These are phyloP conservation scores for Colletotrichum endophyticum DNA, from an alignment of 2,329 filamentous ascomycete species.

Conservation along the genomic window DNA sequence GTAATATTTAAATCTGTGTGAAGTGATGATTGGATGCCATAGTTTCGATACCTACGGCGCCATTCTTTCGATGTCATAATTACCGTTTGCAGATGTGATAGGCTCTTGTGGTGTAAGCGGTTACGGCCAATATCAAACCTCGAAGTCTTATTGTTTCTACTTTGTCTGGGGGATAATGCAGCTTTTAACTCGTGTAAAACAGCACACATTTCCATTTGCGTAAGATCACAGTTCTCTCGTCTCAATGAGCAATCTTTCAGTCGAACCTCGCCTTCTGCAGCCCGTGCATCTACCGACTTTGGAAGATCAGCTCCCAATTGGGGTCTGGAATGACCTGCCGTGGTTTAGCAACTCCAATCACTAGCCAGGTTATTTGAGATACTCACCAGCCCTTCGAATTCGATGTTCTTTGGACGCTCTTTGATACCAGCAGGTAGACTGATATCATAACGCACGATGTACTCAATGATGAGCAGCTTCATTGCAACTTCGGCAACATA, in stretches of 20 bases:
- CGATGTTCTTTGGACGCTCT: not conserved
- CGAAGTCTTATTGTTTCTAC: not conserved
- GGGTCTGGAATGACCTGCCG: not conserved
- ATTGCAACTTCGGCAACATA: not conserved
- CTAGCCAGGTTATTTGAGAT: not conserved
- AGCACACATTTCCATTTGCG: not conserved
- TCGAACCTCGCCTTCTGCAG: not conserved
- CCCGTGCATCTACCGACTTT: not conserved
- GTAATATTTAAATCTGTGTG: not conserved
- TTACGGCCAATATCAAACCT: not conserved
- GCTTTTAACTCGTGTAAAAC: not conserved
- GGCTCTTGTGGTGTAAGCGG: not conserved
- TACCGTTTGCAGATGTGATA: not conserved
- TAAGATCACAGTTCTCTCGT: not conserved
- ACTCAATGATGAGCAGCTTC: not conserved
- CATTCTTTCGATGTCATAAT: not conserved
- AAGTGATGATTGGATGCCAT: not conserved
- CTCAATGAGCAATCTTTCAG: not conserved
- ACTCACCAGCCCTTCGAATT: not conserved
- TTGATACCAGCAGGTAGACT: not conserved
- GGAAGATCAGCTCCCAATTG: not conserved
- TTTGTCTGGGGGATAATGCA: not conserved
- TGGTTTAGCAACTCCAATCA: not conserved
- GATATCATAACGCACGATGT: not conserved
- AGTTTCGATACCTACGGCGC: too few species aligned